Evolutionary conservation across 805 yeast species (phyloP).

Genomic region (Candida oleophila): DNA sequence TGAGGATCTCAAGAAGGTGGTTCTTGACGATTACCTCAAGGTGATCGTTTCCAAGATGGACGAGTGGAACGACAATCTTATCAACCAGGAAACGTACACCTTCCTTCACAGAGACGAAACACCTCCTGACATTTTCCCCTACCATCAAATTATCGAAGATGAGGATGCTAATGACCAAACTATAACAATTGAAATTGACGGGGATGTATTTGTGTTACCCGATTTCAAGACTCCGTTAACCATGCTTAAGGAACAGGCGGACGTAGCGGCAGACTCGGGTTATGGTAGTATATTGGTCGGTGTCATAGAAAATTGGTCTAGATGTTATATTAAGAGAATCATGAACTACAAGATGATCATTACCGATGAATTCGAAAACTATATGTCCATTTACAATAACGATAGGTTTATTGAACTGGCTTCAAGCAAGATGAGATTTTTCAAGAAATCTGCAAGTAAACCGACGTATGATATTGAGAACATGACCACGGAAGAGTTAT

Average conservation of each 20-base stretch:
- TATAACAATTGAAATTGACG: conserved; percentile 32
- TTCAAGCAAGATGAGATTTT: conserved; percentile 37
- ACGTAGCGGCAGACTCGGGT: conserved; percentile 81
- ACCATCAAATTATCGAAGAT: conserved; percentile 43
- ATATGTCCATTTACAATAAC: conserved; percentile 41
- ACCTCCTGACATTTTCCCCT: conserved; percentile 75
- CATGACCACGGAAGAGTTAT: conserved; percentile 39
- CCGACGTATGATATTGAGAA: conserved; percentile 31
- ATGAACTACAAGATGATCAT: conserved; percentile 58
- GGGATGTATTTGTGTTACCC: conserved; percentile 59
- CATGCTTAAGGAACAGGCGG: conserved; percentile 86
- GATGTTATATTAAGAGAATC: conserved; percentile 59
- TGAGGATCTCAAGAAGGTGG: conserved; percentile 66
- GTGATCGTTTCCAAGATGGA: conserved; percentile 71
- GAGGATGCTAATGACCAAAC: conserved; percentile 35
- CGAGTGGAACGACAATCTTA: conserved; percentile 79
- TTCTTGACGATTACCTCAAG: conserved; percentile 75
- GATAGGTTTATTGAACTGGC: conserved; percentile 44
- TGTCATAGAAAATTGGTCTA: conserved; percentile 70
- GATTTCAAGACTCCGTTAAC: conserved; percentile 78
- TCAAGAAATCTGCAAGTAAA: conserved; percentile 12
- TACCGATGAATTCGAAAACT: conserved; percentile 40
- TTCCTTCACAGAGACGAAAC: conserved; percentile 57
- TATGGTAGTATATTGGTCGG: conserved; percentile 79
- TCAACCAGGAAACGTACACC: conserved; percentile 60